phyloP scores from a whole-genome alignment of 352 stramenopile species.

The Aphanomyces astaci region DNA sequence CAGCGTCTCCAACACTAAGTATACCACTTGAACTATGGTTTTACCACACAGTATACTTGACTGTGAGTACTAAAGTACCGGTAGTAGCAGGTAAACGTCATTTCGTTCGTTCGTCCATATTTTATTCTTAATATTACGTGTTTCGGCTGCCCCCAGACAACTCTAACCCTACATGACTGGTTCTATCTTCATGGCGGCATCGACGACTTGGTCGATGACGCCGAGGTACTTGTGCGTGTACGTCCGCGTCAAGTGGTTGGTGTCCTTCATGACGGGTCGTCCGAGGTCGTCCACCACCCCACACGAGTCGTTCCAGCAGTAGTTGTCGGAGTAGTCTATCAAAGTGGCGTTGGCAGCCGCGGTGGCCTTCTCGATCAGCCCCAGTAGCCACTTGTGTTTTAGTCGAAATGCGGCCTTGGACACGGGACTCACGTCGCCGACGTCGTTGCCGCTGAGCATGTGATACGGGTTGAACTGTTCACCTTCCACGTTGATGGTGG shows the following conservation, averaged over 20 bases:
- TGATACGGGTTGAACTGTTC: conserved; percentile 7
- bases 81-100: too few species aligned
- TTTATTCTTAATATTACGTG: too few species aligned
- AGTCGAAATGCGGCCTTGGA: neutral
- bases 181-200: too few species aligned
- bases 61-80: too few species aligned
- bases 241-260: neutral
- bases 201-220: conserved; percentile 6
- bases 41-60: too few species aligned
- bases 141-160: too few species aligned
- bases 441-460: neutral
- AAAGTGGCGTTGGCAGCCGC: neutral
- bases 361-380: neutral
- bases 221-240: conserved; percentile 1
- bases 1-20: too few species aligned
- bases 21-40: too few species aligned
- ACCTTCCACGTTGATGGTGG: conserved; percentile 10
- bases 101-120: too few species aligned
- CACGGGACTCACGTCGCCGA: neutral
- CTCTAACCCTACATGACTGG: too few species aligned
- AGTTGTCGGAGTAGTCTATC: conserved; percentile 20
- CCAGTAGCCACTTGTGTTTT: neutral
- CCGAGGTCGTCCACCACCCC: neutral
- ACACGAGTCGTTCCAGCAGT: conserved; percentile 17
- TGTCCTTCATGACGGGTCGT: conserved; percentile 14